Evolutionary conservation across 1,284 basidiomycete species (phyloP), one percentile per base, ranked within the genome.

Genomic region (Cystobasidium sp.): DNA sequence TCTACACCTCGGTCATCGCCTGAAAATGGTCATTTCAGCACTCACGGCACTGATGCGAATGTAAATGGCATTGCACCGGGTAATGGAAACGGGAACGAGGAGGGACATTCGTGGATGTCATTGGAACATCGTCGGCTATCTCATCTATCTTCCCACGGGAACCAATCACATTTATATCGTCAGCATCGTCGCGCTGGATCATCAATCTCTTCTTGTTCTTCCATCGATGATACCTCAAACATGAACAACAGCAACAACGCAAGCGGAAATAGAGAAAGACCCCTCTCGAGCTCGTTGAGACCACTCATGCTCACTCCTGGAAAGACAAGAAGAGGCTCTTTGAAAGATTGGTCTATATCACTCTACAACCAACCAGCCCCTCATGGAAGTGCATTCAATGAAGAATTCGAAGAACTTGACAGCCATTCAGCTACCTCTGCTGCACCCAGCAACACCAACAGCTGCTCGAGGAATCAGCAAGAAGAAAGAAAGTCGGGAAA

Each of bases 281-380:
- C 64, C 6, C 12, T 6, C 20, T 66, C 64, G 39, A 52, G 24
- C n/a, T 47, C 64, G 7, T 49, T 66, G 22, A 43, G 24, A 44
- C 64, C 64, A 37, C 43, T 66, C 9, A 52, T 66, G 64, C 64
- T 66, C 49, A 66, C 64, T 66, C 64, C 64, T 18, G 64, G 53
- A 53, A 66, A 66, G 43, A 66, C 64, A n/a, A 43, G 51, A 22
- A 47, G 64, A 43, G 64, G 64, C 18, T 66, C 64, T 7, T 52
- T 66, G 31, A 66, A 66, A 43, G 64, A 66, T 43, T 66, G 64
- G 64, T 41, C 37, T 22, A 14, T 66, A 18, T 24, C n/a, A 9
- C 3, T 18, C 1, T 14, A 56, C 14, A 14, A n/a, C 16, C 18
- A 56, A 56, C 18, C 55, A 18, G 18, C 55, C 14, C 9, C 64